phyloP scores from a whole-genome alignment of 768 basidiomycete genomes.

The Tylopilus subfusipes region DNA sequence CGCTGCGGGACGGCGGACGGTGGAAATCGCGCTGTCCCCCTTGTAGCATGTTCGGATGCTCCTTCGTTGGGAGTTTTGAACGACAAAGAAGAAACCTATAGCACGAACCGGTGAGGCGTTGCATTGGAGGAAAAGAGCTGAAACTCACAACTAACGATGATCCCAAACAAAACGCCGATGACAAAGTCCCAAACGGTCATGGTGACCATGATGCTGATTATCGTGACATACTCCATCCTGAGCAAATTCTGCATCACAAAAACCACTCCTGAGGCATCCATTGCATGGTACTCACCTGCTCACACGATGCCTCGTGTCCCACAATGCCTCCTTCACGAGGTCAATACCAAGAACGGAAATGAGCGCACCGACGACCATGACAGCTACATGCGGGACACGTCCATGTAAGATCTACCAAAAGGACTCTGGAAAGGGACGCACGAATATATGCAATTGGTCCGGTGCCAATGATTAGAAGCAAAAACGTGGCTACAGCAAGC shows the following conservation, averaged over 20 bases:
- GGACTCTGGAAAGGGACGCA: slow-evolving; percentile 37
- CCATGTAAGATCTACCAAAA: background rate
- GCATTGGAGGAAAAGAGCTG: background rate
- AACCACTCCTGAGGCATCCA: background rate
- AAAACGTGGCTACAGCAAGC: slow-evolving; percentile 69
- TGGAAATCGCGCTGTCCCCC: slow-evolving; percentile 82
- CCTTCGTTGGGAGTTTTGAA: slow-evolving; percentile 82
- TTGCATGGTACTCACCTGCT: slow-evolving; percentile 51
- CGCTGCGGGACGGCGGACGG: too few species aligned
- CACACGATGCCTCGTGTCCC: slow-evolving; percentile 91
- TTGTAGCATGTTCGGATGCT: slow-evolving; percentile 84
- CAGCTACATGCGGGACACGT: slow-evolving; percentile 45
- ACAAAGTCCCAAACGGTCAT: slow-evolving; percentile 98
- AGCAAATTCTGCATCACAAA: slow-evolving; percentile 8
- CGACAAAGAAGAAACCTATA: slow-evolving; percentile 90
- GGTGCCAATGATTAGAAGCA: slow-evolving; percentile 79
- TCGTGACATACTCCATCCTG: slow-evolving; percentile 79
- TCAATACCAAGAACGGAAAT: slow-evolving; percentile 96
- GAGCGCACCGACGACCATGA: slow-evolving; percentile 86
- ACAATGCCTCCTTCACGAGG: slow-evolving; percentile 90
- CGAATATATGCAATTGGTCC: slow-evolving; percentile 90
- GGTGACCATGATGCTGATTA: slow-evolving; percentile 79
- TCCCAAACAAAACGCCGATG: slow-evolving; percentile 87
- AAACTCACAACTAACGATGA: slow-evolving; percentile 79
- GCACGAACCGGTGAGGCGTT: background rate